These are phyloP conservation scores for Mortierella sp. DNA, from an alignment of 371 early-diverging fungal genomes.

Conservation along the genomic window DNA sequence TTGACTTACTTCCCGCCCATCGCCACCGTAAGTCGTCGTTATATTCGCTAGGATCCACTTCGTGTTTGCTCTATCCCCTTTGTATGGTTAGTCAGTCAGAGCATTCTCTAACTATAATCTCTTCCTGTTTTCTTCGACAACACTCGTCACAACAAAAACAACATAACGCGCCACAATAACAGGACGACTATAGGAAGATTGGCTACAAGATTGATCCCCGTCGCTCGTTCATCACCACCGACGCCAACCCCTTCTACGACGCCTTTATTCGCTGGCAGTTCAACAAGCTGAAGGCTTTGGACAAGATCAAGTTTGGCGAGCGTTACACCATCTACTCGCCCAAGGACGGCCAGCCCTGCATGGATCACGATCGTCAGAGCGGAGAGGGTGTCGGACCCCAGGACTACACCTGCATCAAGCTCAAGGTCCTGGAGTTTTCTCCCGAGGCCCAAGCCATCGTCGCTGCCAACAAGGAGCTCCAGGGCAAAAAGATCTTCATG, in stretches of 20 bases:
- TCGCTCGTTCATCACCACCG: slow-evolving; percentile 99
- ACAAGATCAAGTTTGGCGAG: slow-evolving; percentile 98
- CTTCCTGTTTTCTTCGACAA: neutral
- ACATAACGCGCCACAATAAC: neutral
- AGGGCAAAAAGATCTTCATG: slow-evolving; percentile 84
- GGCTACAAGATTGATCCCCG: slow-evolving; percentile 99
- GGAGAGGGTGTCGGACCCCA: slow-evolving; percentile 99
- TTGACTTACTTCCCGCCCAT: slow-evolving; percentile 96
- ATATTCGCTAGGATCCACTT: neutral
- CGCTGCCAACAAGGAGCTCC: slow-evolving; percentile 69
- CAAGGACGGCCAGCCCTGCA: slow-evolving; percentile 98
- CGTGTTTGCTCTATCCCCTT: neutral
- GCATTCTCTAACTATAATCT: neutral
- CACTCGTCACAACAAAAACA: neutral
- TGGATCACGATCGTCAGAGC: slow-evolving; percentile 99
- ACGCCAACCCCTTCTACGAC: slow-evolving; percentile 99
- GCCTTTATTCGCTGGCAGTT: slow-evolving; percentile 99
- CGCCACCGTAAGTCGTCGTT: slow-evolving; percentile 70
- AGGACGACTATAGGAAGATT: slow-evolving; percentile 87
- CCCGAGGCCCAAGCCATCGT: slow-evolving; percentile 66
- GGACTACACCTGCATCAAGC: slow-evolving; percentile 96
- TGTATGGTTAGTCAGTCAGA: neutral
- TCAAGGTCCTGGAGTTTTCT: slow-evolving; percentile 77
- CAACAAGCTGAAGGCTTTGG: slow-evolving; percentile 85
- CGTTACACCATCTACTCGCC: slow-evolving; percentile 99